Percentiles rank a stretch among this genome's conserved stretches.
phyloP scores from a whole-genome alignment of 164 flowering plant genomes.

The Sedum album region DNA sequence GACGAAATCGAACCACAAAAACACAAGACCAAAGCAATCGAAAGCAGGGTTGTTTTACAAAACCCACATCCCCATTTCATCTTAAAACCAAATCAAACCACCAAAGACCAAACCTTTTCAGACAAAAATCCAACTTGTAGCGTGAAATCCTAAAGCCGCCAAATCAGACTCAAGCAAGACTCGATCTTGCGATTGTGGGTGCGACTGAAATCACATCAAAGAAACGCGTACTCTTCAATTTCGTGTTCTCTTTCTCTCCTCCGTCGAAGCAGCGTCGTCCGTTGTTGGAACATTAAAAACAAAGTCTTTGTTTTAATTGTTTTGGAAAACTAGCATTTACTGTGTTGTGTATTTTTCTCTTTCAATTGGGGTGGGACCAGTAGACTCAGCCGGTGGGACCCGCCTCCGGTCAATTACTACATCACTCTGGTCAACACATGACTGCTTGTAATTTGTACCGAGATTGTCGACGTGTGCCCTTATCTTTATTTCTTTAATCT shows the following conservation, averaged over 20 bases:
- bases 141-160: not conserved
- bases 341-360: not conserved
- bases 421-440: conserved; percentile 13
- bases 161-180: not conserved
- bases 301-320: not conserved
- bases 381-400: conserved; percentile 11
- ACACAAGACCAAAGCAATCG: conserved; percentile 5
- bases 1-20: not conserved
- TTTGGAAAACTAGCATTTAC: not conserved
- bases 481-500: too few relatives aligned
- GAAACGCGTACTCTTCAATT: conserved; percentile 1
- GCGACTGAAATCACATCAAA: not conserved
- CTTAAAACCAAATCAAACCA: conserved; percentile 6
- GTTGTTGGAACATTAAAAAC: not conserved
- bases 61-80: conserved; percentile 19
- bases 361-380: conserved; percentile 8
- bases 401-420: conserved; percentile 6
- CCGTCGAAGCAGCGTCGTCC: not conserved
- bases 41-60: conserved; percentile 16
- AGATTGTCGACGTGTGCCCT: too few relatives aligned
- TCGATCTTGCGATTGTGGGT: not conserved
- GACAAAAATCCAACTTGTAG: not conserved
- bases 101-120: not conserved
- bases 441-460: not conserved
- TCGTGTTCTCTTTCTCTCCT: not conserved